A percentile compares a stretch with the other conserved stretches of the same genome.
These are phyloP conservation scores for Populus simonii DNA, from an alignment of 345 rosid species.

Conservation along the genomic window DNA sequence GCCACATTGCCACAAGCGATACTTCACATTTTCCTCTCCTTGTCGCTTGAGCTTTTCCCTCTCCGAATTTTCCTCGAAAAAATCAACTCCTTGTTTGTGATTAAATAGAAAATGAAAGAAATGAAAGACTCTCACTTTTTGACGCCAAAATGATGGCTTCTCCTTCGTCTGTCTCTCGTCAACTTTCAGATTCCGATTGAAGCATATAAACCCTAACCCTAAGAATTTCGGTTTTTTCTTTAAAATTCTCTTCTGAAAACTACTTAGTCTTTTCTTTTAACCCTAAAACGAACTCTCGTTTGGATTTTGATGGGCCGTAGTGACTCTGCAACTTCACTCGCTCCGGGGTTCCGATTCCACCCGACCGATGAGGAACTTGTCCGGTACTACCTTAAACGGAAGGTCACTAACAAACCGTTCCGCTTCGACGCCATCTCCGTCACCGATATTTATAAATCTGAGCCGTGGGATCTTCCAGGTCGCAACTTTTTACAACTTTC, in stretches of 20 bases:
- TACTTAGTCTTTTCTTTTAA: not conserved
- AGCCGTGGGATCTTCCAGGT: conserved; percentile 99
- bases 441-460: conserved; percentile 68
- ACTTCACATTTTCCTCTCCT: not conserved
- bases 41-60: not conserved
- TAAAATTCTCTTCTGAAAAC: not conserved
- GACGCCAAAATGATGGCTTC: conserved; percentile 1
- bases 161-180: not conserved
- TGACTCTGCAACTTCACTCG: conserved; percentile 49
- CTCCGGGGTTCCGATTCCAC: conserved; percentile 92
- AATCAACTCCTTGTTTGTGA: not conserved
- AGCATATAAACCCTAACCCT: not conserved
- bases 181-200: not conserved
- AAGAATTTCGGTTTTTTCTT: not conserved
- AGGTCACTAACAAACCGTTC: conserved; percentile 65
- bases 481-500: not conserved
- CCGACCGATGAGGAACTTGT: conserved; percentile 94
- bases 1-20: not conserved
- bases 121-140: not conserved
- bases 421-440: conserved; percentile 73
- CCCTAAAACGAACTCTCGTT: not conserved
- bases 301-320: conserved; percentile 45
- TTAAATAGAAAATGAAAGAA: not conserved
- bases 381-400: conserved; percentile 85
- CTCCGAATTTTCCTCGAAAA: not conserved